Percentiles rank a stretch among this genome's conserved stretches.
phyloP scores from a whole-genome alignment of 805 yeast genomes.

The Candida ponderosae region DNA sequence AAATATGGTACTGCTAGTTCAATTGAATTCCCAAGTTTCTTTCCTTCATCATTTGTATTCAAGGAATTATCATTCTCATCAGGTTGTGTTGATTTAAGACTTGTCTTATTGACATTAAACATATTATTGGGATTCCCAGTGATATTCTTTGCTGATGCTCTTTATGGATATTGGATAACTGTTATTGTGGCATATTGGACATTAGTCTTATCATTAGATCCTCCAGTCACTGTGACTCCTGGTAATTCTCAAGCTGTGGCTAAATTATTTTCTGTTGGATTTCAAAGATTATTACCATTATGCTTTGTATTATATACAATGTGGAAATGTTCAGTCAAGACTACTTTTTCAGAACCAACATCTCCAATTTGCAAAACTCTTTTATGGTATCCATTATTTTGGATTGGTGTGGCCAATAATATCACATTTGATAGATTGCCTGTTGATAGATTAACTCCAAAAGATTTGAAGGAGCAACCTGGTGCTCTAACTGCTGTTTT shows the following conservation, averaged over 20 bases:
- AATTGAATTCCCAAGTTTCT: conserved; percentile 58
- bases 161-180: conserved; percentile 53
- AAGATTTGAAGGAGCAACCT: conserved; percentile 66
- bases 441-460: conserved; percentile 69
- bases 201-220: conserved; percentile 65
- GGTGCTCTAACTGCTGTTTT: conserved; percentile 67
- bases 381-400: conserved; percentile 71
- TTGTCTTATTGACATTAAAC: conserved; percentile 47
- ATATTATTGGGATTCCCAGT: conserved; percentile 56
- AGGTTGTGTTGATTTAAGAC: conserved; percentile 67
- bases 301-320: conserved; percentile 63
- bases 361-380: conserved; percentile 30
- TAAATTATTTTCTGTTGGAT: conserved; percentile 57
- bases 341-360: conserved; percentile 37
- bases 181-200: conserved; percentile 78
- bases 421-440: conserved; percentile 85
- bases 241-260: conserved; percentile 46
- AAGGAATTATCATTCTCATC: conserved; percentile 29
- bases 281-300: conserved; percentile 69
- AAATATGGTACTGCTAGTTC: conserved; percentile 40
- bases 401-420: conserved; percentile 82
- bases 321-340: conserved; percentile 49
- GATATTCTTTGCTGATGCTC: conserved; percentile 38
- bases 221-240: conserved; percentile 59
- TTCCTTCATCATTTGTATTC: conserved; percentile 68